Evolutionary conservation across 1,139 yeast genomes (phyloP).

Genomic region (Candida tunisiensis): DNA sequence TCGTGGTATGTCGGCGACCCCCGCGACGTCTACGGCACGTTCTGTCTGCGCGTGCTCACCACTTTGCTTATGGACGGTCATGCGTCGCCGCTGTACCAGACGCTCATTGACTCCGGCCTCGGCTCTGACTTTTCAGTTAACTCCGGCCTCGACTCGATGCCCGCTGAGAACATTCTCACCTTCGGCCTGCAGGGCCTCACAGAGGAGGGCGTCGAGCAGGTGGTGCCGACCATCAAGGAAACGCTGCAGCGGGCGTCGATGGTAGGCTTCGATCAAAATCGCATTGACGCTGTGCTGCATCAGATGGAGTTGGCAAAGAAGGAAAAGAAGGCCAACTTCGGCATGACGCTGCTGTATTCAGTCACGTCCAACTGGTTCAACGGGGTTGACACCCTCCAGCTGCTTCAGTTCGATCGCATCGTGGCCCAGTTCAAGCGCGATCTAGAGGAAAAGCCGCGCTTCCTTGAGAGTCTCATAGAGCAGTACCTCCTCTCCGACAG

Average conservation of each 20-base stretch:
- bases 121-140: conserved; percentile 84
- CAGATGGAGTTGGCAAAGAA: conserved; percentile 74
- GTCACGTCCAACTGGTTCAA: conserved; percentile 77
- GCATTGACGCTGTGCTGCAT: conserved; percentile 73
- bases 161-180: conserved; percentile 64
- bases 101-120: conserved; percentile 63
- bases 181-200: conserved; percentile 72
- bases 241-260: conserved; percentile 25
- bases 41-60: conserved; percentile 57
- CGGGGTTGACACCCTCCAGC: conserved; percentile 52
- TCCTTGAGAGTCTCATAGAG: conserved; percentile 37
- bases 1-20: conserved; percentile 83
- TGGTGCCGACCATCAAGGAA: conserved; percentile 27
- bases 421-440: conserved; percentile 45
- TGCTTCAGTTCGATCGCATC: conserved; percentile 47
- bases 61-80: conserved; percentile 79
- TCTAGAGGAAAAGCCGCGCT: conserved; percentile 34
- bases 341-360: conserved; percentile 59
- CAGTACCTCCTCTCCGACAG: conserved; percentile 34
- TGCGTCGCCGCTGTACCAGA: conserved; percentile 76
- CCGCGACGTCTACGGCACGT: conserved; percentile 47
- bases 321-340: conserved; percentile 83
- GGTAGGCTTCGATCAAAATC: conserved; percentile 34
- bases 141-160: conserved; percentile 73
- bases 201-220: conserved; percentile 28